Base-by-base conservation (phyloP, 345 rosid genomes). In the Populus ilicifolia region DNA sequence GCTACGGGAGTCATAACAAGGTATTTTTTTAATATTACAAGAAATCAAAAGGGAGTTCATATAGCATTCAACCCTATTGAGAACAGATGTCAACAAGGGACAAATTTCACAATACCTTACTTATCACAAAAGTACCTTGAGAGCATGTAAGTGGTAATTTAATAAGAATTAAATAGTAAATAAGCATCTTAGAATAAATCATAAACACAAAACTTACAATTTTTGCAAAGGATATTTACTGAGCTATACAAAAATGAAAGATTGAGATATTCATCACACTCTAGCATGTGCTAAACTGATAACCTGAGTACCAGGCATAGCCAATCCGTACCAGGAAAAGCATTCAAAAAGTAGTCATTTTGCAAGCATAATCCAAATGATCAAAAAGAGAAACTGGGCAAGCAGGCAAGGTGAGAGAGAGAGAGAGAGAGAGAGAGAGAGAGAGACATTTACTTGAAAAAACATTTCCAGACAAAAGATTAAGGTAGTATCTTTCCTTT, bases 1-100 rank as follows among this genome's bases (percentile, higher is more conserved):
- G 85, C 88, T 83, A 87, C 61, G 82, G 80, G 78, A 71, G 83
- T 79, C 83, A 70, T 56, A 30, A 35, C 78, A 66, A 38, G 52
- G 63, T 61, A 66, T 43, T 70, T 39, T 69, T 75, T 70, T 52
- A 65, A 72, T n/a, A 67, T 69, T 77, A 75, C 62, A 61, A 36
- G 61, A 79, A 82, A 59, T 66, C 67, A 76, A 44, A 78, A 52
- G 30, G 39, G 68, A 79, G 41, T 72, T 64, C 71, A 72, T 41
- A 48, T 25, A 67, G 33, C 77, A 71, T 74, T 48, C 25, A 43
- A 44, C 36, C n/a, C n/a, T 64, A 64, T 67, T 36, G 73, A 61
- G 17, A 77, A 81, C 39, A 13, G 8, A 77, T 77, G 25, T 72
- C 64, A 72, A 70, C 25, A 81, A 50, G 79, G 56, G 46, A 77